Evolutionary conservation across 208 protist species (phyloP).

Genomic region (Vickermania ingenoplastis): DNA sequence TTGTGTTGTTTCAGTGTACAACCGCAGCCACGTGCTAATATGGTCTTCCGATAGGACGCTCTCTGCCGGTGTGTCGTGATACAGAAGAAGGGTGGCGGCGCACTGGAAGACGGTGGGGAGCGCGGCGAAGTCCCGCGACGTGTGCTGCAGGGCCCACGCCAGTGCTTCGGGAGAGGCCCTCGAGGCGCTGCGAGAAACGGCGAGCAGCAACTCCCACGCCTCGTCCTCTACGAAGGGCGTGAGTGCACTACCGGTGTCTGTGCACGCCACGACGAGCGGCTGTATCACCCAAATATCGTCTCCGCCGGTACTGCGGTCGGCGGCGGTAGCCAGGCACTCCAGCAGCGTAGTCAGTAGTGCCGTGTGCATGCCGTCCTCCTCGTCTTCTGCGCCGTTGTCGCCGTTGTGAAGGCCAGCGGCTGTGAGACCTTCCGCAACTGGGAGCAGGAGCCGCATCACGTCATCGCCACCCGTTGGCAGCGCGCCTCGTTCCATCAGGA

Average conservation of each 20-base stretch:
- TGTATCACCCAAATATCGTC: conserved; percentile 40
- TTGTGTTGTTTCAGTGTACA: conserved; percentile 17
- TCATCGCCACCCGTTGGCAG: conserved; percentile 22
- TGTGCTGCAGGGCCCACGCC: conserved; percentile 31
- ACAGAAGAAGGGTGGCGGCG: conserved; percentile 35
- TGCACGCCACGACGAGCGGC: conserved; percentile 50
- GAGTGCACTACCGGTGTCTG: conserved; percentile 13
- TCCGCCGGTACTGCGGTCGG: conserved; percentile 18
- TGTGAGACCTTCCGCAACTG: conserved; percentile 21
- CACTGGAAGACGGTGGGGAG: conserved; percentile 40
- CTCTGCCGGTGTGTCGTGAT: conserved; percentile 19
- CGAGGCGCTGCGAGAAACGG: conserved; percentile 24
- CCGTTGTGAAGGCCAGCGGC: neutral
- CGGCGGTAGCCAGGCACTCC: conserved; percentile 40
- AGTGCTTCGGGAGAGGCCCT: conserved; percentile 19
- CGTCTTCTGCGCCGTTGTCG: conserved; percentile 16
- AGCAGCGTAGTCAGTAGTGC: conserved; percentile 38
- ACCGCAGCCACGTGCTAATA: conserved; percentile 18
- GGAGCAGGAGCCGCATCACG: conserved; percentile 46
- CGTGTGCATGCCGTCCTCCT: conserved; percentile 14
- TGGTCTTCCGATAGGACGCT: conserved; percentile 9
- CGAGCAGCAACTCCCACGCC: conserved; percentile 69
- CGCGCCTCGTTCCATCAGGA: conserved; percentile 37
- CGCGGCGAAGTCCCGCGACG: conserved; percentile 33
- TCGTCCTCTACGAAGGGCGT: conserved; percentile 64